Evolutionary conservation across 768 basidiomycete genomes (phyloP), one percentile per base, ranked within the genome.

Genomic region (Termitomyces sp.): DNA sequence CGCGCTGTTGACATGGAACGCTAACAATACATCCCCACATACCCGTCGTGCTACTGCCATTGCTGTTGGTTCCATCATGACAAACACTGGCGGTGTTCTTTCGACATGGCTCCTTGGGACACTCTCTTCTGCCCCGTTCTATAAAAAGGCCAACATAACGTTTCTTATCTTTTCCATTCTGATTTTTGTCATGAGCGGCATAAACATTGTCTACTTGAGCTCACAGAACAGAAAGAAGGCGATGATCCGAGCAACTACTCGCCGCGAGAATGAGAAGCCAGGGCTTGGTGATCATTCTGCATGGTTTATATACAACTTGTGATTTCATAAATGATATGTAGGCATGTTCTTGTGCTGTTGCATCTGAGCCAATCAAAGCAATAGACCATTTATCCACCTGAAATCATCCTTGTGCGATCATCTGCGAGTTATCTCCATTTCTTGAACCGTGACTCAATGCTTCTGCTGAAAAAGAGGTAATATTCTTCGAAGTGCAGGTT

Each of bases 11-110:
- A 80, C 84, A 0, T 87, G 86, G 86, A 69, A 72, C 50, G 78
- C 84, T 14, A 86, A 87, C 68, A 87, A 86, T 70, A 73, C 80
- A 9, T 71, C 79, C 3, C 85, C 84, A 0, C 74, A 83, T 58
- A 68, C 76, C 47, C 73, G 83, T 27, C 78, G 85, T 14, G 85
- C 84, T 1, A 84, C 84, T 1, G 72, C 79, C 31, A 74, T 85
- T 54, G 84, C 84, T n/a, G 73, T 85, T 23, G 77, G 77, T 1
- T 81, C 82, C 59, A 80, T 82, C 61, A 74, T 81, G 74, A 80
- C 80, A 27, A 86, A 85, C 64, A 70, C 75, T 1, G 83, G 84
- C 10, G 83, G 83, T 3, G 84, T 87, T 45, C 77, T 86, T 34
- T 74, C 79, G 0, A 86, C 82, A 0, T 86, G 84, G 83, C 75